These are phyloP conservation scores for Dryadomyces quercivorus DNA, from an alignment of 2,329 filamentous ascomycete species.

Conservation along the genomic window DNA sequence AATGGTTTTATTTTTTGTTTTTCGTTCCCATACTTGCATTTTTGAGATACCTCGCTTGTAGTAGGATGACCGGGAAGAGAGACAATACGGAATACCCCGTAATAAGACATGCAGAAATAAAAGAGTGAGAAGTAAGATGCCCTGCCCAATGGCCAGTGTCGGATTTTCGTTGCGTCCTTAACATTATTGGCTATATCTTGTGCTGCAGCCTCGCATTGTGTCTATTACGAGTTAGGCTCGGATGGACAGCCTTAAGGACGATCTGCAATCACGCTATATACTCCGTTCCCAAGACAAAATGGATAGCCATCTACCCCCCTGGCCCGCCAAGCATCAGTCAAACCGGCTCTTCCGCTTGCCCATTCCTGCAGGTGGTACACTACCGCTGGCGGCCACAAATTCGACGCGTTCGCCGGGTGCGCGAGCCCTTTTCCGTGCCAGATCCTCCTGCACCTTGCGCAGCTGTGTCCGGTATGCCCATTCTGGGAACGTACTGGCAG, in stretches of 20 bases:
- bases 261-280: too few species aligned
- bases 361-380: neutral
- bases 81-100: too few species aligned
- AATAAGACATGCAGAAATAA: too few species aligned
- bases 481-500: conserved; percentile 37
- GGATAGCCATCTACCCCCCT: neutral
- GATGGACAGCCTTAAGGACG: too few species aligned
- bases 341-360: neutral
- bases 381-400: conserved; percentile 30
- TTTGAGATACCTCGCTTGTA: neutral
- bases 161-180: too few species aligned
- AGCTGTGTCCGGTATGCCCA: conserved; percentile 40
- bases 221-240: too few species aligned
- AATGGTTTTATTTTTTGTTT: neutral
- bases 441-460: conserved; percentile 33
- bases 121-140: too few species aligned
- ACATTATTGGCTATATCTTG: too few species aligned
- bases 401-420: conserved; percentile 31
- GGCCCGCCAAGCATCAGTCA: neutral
- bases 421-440: conserved; percentile 32
- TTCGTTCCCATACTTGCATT: neutral
- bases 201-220: too few species aligned
- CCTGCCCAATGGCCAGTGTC: too few species aligned
- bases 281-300: neutral
- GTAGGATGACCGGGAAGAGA: too few species aligned